A percentile compares a stretch with the other conserved stretches of the same genome.
Conservation (phyloP, 177 flowering plant genomes). For the Vitis hybrid region DNA sequence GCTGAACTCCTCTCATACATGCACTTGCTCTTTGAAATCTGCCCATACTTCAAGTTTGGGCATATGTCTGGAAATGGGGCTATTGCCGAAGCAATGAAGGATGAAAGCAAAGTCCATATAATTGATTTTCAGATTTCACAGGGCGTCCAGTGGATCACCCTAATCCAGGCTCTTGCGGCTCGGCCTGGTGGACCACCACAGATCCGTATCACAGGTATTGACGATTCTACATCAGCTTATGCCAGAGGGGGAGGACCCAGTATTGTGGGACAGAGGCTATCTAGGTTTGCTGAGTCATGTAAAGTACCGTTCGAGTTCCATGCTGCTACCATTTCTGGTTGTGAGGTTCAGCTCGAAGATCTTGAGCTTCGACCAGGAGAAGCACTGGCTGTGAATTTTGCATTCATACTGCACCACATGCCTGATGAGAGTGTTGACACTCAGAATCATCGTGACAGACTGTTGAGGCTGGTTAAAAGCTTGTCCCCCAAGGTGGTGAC, state of each 20-base stretch:
- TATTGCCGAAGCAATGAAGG: slow-evolving; percentile 73
- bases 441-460: slow-evolving; percentile 64
- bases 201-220: slow-evolving; percentile 71
- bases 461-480: slow-evolving; percentile 63
- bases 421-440: slow-evolving; percentile 77
- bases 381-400: slow-evolving; percentile 72
- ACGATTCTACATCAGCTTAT: slow-evolving; percentile 58
- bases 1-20: slow-evolving; percentile 70
- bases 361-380: slow-evolving; percentile 52
- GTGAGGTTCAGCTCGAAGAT: slow-evolving; percentile 42
- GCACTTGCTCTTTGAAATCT: slow-evolving; percentile 69
- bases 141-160: slow-evolving; percentile 70
- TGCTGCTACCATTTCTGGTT: slow-evolving; percentile 40
- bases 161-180: slow-evolving; percentile 67
- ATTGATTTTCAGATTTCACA: slow-evolving; percentile 81
- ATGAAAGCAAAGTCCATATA: slow-evolving; percentile 63
- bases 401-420: slow-evolving; percentile 70
- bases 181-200: slow-evolving; percentile 75
- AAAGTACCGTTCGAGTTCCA: slow-evolving; percentile 71
- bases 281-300: slow-evolving; percentile 51
- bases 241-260: slow-evolving; percentile 70
- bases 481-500: slow-evolving; percentile 83
- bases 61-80: slow-evolving; percentile 86
- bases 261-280: slow-evolving; percentile 57
- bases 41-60: slow-evolving; percentile 87